phyloP scores from a whole-genome alignment of 331 rosid species.

The Telfairia occidentalis region DNA sequence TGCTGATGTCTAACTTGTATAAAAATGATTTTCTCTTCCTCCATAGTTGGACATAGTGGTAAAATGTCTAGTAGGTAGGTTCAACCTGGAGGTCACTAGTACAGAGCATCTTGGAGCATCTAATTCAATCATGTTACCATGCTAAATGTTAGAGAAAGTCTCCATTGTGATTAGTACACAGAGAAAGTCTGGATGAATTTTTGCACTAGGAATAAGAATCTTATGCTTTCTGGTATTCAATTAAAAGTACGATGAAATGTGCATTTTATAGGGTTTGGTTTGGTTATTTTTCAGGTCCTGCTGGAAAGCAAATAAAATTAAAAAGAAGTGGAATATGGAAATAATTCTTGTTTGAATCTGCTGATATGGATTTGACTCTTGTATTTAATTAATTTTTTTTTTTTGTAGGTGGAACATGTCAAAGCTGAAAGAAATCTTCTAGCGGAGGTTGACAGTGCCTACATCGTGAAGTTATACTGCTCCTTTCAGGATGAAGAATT shows the following conservation, averaged over 20 bases:
- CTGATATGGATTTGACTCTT: not conserved
- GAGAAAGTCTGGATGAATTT: not conserved
- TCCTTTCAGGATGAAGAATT: conserved; percentile 80
- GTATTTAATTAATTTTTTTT: not conserved
- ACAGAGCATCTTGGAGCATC: not conserved
- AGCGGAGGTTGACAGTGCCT: conserved; percentile 80
- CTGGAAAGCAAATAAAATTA: not conserved
- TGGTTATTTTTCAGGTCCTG: not conserved
- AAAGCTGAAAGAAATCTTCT: conserved; percentile 85
- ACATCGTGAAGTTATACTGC: conserved; percentile 74
- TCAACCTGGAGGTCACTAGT: not conserved
- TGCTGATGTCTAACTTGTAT: not conserved
- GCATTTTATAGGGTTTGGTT: not conserved
- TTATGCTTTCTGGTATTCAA: not conserved
- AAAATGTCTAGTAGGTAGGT: not conserved
- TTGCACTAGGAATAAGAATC: not conserved
- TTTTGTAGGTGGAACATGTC: conserved; percentile 72
- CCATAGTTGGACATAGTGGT: conserved; percentile 1
- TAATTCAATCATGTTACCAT: not conserved
- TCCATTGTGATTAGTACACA: not conserved
- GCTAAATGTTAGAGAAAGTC: not conserved
- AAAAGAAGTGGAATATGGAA: not conserved
- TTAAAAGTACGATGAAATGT: not conserved
- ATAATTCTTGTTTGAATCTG: not conserved
- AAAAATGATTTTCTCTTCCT: not conserved